Percentiles rank a stretch among this genome's conserved stretches.
Evolutionary conservation across 192 early-diverging fungal species (phyloP).

Genomic region (Coemansia sp.): DNA sequence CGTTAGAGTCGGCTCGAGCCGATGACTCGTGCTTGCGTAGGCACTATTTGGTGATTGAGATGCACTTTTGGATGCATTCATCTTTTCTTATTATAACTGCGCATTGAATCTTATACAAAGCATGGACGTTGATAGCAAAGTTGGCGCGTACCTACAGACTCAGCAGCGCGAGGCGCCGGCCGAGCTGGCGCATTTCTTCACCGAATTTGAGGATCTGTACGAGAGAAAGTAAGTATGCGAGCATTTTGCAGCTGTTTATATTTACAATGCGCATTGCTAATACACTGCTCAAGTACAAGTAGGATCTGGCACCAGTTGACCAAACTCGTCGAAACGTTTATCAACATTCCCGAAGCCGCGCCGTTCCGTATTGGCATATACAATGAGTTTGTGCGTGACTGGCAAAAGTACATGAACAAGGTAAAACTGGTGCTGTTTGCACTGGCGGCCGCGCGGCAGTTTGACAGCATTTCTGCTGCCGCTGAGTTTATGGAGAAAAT

Average conservation of each 20-base stretch:
- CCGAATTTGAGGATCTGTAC: slow-evolving; percentile 87
- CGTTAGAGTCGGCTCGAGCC: background rate
- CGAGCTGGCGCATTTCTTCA: slow-evolving; percentile 74
- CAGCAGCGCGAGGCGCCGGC: slow-evolving; percentile 67
- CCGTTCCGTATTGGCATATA: slow-evolving; percentile 80
- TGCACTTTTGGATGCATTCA: slow-evolving; percentile 2
- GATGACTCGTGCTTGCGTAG: background rate
- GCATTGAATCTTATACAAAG: background rate
- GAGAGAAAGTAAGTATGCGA: slow-evolving; percentile 80
- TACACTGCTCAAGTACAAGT: background rate
- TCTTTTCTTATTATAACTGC: background rate
- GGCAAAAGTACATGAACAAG: slow-evolving; percentile 94
- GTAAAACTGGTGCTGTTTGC: slow-evolving; percentile 86
- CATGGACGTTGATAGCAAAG: slow-evolving; percentile 79
- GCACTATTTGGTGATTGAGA: background rate
- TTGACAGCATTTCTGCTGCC: slow-evolving; percentile 67
- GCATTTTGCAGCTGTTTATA: no score
- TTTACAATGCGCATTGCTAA: background rate
- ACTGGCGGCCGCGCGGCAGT: slow-evolving; percentile 70
- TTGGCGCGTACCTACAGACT: slow-evolving; percentile 68
- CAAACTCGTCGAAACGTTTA: slow-evolving; percentile 71
- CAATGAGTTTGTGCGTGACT: slow-evolving; percentile 90
- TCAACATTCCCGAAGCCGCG: slow-evolving; percentile 73
- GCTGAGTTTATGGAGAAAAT: slow-evolving; percentile 74
- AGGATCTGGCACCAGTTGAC: slow-evolving; percentile 99